A percentile compares a stretch with the other conserved stretches of the same genome.
Conservation (phyloP, 192 early-diverging fungal genomes). For the Coemansia sp. region DNA sequence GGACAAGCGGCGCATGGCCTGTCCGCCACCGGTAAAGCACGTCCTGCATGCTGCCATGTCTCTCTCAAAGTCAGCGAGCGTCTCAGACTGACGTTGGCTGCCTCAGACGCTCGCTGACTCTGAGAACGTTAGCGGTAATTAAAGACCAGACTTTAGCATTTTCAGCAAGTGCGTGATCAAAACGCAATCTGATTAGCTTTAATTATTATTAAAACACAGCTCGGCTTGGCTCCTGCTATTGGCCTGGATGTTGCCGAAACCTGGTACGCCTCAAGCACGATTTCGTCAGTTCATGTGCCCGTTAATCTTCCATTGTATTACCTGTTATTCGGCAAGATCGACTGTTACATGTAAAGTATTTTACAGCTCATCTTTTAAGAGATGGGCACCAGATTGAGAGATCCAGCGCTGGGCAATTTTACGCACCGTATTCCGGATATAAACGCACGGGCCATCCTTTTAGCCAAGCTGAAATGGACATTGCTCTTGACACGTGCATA, state of each 20-base stretch:
- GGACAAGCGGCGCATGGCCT: neutral
- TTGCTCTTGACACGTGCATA: neutral
- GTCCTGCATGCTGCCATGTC: conserved; percentile 4
- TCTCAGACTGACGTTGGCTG: too few species aligned
- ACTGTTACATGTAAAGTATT: neutral
- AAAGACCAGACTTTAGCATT: neutral
- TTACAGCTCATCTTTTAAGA: neutral
- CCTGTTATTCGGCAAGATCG: conserved; percentile 1
- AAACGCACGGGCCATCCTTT: neutral
- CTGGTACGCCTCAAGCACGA: neutral
- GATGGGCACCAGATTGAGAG: neutral
- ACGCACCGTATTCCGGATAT: neutral
- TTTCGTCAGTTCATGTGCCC: neutral
- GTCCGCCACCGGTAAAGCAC: conserved; percentile 7
- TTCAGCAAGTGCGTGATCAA: too few species aligned
- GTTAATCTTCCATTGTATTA: neutral
- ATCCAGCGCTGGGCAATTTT: neutral
- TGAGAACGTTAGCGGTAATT: neutral
- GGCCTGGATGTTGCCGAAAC: conserved; percentile 7
- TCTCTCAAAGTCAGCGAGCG: too few species aligned
- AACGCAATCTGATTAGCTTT: too few species aligned
- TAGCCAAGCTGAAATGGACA: neutral
- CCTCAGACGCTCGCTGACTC: too few species aligned
- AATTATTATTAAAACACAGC: too few species aligned
- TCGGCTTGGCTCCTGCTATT: neutral